Evolutionary conservation across 2,329 filamentous ascomycete species (phyloP), one percentile per base, ranked within the genome.

Genomic region (Pseudonectria foliicola): DNA sequence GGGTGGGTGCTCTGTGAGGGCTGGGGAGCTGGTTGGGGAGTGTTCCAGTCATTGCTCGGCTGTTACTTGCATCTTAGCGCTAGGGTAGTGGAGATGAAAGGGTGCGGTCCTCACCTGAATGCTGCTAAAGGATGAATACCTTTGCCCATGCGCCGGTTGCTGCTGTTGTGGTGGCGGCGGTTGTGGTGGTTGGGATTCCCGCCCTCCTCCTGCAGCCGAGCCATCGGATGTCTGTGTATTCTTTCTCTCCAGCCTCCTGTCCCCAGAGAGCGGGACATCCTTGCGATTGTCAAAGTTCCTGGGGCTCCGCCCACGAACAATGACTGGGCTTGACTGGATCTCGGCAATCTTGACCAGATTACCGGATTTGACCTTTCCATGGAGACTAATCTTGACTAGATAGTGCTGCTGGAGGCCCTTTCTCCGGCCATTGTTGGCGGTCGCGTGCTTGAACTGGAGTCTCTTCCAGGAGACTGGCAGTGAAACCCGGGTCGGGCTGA

Each of bases 341-440:
- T 95, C 88, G 43, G 85, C 85, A 43, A 96, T 79, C 43, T 74
- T 76, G 36, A 82, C 68, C 15, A 80, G 76, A 10, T 83, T 87
- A 1, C 84, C 68, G 1, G 63, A 63, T 34, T 73, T 68, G n/a
- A 86, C 67, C 34, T 84, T 90, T 13, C 84, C 88, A 25, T 92
- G 67, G 8, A 95, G 72, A 59, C 82, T 88, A 39, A 96, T 79
- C 41, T 86, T 81, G 31, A 96, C 85, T 2, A 93, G 75, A 56
- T 95, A 96, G 59, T 95, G 89, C 59, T 96, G 90, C 57, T 96
- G 90, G 30, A 95, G 67, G 45, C 94, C 90, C 62, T 95, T 95
- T 47, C 90, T 76, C 35, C 90, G 77, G 10, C 90, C 90, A 55
- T 96, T 96, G 59, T 96, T 96, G 33, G 90, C 90, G 1, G 90